These are phyloP conservation scores for Inonotus obliquus DNA, from an alignment of 1,284 basidiomycete species.

Conservation along the genomic window DNA sequence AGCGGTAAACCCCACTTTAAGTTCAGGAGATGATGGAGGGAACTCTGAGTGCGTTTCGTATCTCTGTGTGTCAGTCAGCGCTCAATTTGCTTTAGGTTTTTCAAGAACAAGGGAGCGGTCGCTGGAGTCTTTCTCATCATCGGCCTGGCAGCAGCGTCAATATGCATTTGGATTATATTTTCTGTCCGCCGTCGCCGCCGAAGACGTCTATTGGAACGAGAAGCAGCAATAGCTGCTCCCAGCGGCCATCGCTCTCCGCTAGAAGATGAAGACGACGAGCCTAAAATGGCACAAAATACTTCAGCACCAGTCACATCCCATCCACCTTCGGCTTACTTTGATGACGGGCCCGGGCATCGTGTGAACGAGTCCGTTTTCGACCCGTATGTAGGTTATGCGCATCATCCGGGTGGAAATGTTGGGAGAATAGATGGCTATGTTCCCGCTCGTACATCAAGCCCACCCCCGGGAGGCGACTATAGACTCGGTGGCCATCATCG, in stretches of 20 bases:
- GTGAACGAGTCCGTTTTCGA: slow-evolving; percentile 37
- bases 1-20: slow-evolving; percentile 57
- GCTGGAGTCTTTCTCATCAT: slow-evolving; percentile 74
- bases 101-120: slow-evolving; percentile 69
- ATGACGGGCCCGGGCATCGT: slow-evolving; percentile 3
- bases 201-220: slow-evolving; percentile 55
- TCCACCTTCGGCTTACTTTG: slow-evolving; percentile 27
- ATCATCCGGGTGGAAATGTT: slow-evolving; percentile 22
- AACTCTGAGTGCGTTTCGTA: slow-evolving; percentile 36
- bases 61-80: slow-evolving; percentile 9
- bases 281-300: slow-evolving; percentile 5
- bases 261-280: slow-evolving; percentile 46
- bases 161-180: slow-evolving; percentile 66
- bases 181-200: slow-evolving; percentile 60
- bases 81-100: slow-evolving; percentile 46
- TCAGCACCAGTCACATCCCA: slow-evolving; percentile 28
- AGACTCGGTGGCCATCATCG: slow-evolving; percentile 31
- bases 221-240: slow-evolving; percentile 50
- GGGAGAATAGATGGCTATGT: slow-evolving; percentile 38
- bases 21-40: slow-evolving; percentile 36
- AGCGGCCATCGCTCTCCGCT: slow-evolving; percentile 59
- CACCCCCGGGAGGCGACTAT: slow-evolving; percentile 31
- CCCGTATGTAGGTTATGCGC: slow-evolving; percentile 47
- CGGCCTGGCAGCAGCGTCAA: slow-evolving; percentile 64
- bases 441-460: slow-evolving; percentile 42